These are phyloP conservation scores for Mucor racemosus DNA, from an alignment of 371 early-diverging fungal genomes.

Conservation along the genomic window DNA sequence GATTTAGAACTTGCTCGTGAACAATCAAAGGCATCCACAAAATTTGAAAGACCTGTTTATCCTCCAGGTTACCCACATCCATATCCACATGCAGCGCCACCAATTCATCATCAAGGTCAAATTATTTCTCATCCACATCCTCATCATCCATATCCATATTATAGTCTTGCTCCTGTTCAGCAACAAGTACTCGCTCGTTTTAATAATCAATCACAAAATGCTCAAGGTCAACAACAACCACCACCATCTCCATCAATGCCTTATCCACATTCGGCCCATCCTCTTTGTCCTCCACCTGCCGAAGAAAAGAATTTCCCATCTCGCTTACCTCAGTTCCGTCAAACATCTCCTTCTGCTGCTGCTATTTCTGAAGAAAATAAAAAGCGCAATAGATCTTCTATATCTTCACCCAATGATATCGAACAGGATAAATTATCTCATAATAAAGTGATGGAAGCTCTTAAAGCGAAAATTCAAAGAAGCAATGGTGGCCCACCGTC, in stretches of 20 bases:
- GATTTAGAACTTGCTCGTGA: slow-evolving; percentile 43
- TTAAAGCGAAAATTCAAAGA: slow-evolving; percentile 43
- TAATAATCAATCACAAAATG: slow-evolving; percentile 18
- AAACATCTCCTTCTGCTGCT: slow-evolving; percentile 11
- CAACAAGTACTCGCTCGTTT: slow-evolving; percentile 45
- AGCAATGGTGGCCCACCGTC: slow-evolving; percentile 18
- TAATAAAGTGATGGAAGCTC: slow-evolving; percentile 44
- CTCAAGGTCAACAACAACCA: background rate
- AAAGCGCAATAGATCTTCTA: slow-evolving; percentile 22
- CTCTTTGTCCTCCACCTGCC: slow-evolving; percentile 33
- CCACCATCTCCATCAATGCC: slow-evolving; percentile 37
- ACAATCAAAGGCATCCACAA: slow-evolving; percentile 30
- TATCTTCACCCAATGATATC: slow-evolving; percentile 9
- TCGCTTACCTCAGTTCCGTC: slow-evolving; percentile 12
- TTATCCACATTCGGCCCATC: slow-evolving; percentile 48
- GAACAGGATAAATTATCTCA: slow-evolving; percentile 31
- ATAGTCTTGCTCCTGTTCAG: slow-evolving; percentile 40
- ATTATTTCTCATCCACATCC: background rate
- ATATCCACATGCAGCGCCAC: background rate
- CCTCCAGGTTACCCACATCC: slow-evolving; percentile 4
- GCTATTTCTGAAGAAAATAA: slow-evolving; percentile 13
- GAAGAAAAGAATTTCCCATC: slow-evolving; percentile 3
- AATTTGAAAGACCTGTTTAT: slow-evolving; percentile 14
- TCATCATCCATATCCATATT: slow-evolving; percentile 18
- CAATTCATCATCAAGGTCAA: slow-evolving; percentile 14